Base-by-base conservation (phyloP, 345 rosid genomes). In the Noccaea bulbosa region DNA sequence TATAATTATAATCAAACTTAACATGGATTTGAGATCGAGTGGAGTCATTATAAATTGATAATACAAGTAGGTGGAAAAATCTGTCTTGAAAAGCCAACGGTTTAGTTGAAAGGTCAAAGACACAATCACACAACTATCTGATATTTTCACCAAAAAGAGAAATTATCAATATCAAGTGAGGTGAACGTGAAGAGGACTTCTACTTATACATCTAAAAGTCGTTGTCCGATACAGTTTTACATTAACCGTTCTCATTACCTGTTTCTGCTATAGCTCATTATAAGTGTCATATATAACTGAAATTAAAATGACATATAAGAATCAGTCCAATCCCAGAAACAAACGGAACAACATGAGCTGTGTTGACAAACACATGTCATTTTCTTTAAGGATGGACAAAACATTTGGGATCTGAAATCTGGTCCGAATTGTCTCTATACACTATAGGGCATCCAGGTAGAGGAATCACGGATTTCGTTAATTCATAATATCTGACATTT, bases 101-200 rank as follows among this genome's bases (percentile, higher is more conserved):
- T 61, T 37, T 20, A 59, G 48, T 67, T 61, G 62, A 67, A 67
- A 74, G 57, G 63, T 60, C 73, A 64, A 68, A 59, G 27, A 24
- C 27, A 24, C 27, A 24, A 44, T 0, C 32, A 37, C n/a, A 14
- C 12, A 59, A 58, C 7, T 49, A 16, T 38, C 30, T n/a, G 43
- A 55, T 73, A 37, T 27, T 37, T 72, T 72, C 35, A 59, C 68
- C 4, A 41, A 67, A 67, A 51, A 49, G 34, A 74, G 44, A 67
- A 58, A 59, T 48, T 17, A 65, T 58, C 62, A 67, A 74, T 27
- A 27, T 67, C 54, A 74, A 74, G 30, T 59, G 40, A 32, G 61
- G 40, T 51, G 68, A 74, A 60, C 78, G 69, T 74, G 77, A 73
- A 66, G 77, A 73, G 43, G 77, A 73, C 67, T 58, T 66, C 32